These are phyloP conservation scores for Dictyostelium purpureum DNA, from an alignment of 78 protist species.

Conservation along the genomic window DNA sequence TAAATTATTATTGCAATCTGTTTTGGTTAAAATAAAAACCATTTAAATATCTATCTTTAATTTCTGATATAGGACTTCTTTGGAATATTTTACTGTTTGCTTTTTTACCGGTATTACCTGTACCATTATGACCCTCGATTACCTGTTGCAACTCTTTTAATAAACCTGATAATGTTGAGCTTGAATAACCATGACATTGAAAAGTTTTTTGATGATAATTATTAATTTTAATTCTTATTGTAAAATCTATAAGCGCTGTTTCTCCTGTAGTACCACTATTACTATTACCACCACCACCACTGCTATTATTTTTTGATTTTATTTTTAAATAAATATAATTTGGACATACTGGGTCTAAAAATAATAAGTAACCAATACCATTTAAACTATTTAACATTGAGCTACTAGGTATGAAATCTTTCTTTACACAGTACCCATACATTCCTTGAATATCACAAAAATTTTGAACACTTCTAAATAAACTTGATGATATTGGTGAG, in stretches of 20 bases:
- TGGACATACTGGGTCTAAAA: background rate
- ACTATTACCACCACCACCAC: background rate
- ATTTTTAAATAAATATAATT: background rate
- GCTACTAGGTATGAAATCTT: background rate
- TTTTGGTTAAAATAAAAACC: background rate
- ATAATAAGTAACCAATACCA: background rate
- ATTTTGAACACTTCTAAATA: constrained; percentile 3
- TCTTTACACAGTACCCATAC: constrained; percentile 6
- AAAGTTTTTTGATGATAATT: background rate
- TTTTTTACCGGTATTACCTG: background rate
- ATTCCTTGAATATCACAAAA: constrained; percentile 4
- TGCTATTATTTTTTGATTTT: background rate
- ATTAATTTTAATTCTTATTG: background rate
- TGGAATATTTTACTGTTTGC: background rate
- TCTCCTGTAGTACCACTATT: background rate
- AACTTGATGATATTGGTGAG: background rate
- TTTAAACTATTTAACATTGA: background rate
- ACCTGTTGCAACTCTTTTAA: background rate
- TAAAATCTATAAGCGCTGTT: background rate
- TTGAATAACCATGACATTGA: constrained; percentile 2
- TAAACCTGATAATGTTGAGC: background rate
- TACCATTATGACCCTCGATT: background rate
- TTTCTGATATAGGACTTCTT: constrained; percentile 5
- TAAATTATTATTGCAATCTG: too few relatives aligned
- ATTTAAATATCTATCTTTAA: constrained; percentile 7